These are phyloP conservation scores for Phialemoniopsis sp. DNA, from an alignment of 2,329 filamentous ascomycete species.

Conservation along the genomic window DNA sequence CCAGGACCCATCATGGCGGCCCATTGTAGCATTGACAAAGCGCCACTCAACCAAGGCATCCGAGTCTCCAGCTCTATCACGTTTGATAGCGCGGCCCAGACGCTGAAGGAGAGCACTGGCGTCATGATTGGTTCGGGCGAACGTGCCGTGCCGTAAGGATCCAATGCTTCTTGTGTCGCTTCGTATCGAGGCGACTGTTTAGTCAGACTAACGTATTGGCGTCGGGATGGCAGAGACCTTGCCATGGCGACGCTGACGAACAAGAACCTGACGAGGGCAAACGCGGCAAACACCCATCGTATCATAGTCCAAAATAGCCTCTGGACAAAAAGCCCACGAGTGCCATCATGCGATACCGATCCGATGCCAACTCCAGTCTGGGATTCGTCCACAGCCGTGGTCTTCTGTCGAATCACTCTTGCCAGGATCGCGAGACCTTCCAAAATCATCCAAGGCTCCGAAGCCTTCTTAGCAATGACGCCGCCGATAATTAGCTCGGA, in stretches of 20 bases:
- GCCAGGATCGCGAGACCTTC: slow-evolving; percentile 73
- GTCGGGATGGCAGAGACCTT: slow-evolving; percentile 55
- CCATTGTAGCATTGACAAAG: slow-evolving; percentile 73
- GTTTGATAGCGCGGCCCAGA: slow-evolving; percentile 71
- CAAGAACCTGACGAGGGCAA: slow-evolving; percentile 63
- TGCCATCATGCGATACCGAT: no score
- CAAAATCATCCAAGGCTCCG: slow-evolving; percentile 86
- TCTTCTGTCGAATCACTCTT: slow-evolving; percentile 27
- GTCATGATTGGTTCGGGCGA: slow-evolving; percentile 31
- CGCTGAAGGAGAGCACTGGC: slow-evolving; percentile 71
- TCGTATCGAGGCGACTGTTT: no score
- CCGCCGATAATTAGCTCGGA: slow-evolving; percentile 87
- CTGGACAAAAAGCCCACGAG: slow-evolving; percentile 13
- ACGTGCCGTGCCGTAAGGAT: no score
- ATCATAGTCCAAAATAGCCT: slow-evolving; percentile 52
- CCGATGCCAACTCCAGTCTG: no score
- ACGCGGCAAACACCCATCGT: slow-evolving; percentile 50
- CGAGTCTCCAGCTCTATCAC: slow-evolving; percentile 70
- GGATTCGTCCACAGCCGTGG: not conserved
- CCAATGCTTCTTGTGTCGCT: slow-evolving; percentile 7
- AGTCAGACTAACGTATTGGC: no score
- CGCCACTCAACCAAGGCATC: slow-evolving; percentile 87
- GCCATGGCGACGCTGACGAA: slow-evolving; percentile 62
- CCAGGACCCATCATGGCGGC: slow-evolving; percentile 70
- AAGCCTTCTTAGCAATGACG: slow-evolving; percentile 72